Base-by-base conservation (phyloP, 148 eudicot genomes). In the Polygonum maritimum region DNA sequence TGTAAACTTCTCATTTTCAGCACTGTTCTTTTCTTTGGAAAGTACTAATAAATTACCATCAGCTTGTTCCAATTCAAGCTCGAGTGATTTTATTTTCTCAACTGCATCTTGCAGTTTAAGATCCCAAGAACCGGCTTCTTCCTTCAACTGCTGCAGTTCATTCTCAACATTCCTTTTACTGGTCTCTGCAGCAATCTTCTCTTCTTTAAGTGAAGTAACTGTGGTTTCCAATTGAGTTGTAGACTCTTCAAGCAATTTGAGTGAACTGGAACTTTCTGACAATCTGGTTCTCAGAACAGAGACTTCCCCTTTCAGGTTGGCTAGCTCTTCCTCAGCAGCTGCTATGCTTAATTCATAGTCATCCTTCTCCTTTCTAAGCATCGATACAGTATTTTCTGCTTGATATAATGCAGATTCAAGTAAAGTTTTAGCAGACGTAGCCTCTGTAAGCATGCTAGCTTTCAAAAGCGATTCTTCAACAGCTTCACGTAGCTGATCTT, bases 191-290 rank as follows among this genome's bases (percentile, higher is more conserved):
- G 80, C 82, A 65, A 77, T 84, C 54, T 85, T 85, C 78, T 95
- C 98, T 78, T 87, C 90, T 63, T 83, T 74, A 73, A 95, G 85
- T 65, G 57, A 74, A 77, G 86, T 77, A 74, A 85, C 76, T 75
- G 85, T 84, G 73, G 79, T 81, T 74, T 95, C 86, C 67, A 85
- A 74, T n/a, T 87, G 83, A 81, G 84, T 83, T 36, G 87, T 79
- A 51, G 88, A 85, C 76, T 89, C 89, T 85, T 95, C 96, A 72
- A 92, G 94, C 74, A 85, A 80, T 78, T 82, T 87, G 72, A 90
- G 82, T 75, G 86, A 88, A 74, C 79, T 71, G 49, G 85, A 84
- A 73, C 90, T 89, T 69, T 87, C 92, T 57, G 82, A 78, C 60
- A 89, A 84, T 82, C 84, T 85, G 58, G 78, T 67, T 57, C 84